These are phyloP conservation scores for Globisporangium nodosum DNA, from an alignment of 352 stramenopile genomes.

Conservation along the genomic window DNA sequence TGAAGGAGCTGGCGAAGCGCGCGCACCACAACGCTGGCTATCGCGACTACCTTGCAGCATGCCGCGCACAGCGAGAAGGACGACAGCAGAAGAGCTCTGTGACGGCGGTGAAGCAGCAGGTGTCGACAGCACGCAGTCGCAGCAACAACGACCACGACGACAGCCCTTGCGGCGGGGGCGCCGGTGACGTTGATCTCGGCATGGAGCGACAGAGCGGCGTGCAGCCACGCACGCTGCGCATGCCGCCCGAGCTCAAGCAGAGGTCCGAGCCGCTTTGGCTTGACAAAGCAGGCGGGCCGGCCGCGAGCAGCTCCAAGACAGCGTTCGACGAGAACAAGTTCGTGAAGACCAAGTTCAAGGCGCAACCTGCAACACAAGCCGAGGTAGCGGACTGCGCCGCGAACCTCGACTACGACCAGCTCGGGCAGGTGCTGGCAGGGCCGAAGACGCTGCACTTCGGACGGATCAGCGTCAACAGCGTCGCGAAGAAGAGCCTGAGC, in stretches of 20 bases:
- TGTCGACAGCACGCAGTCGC: conserved; percentile 28
- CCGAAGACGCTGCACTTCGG: conserved; percentile 91
- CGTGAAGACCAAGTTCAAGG: conserved; percentile 92
- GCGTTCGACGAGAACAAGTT: conserved; percentile 88
- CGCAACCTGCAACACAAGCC: conserved; percentile 78
- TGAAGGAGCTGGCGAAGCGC: conserved; percentile 69
- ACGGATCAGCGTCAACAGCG: conserved; percentile 82
- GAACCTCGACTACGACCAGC: conserved; percentile 66
- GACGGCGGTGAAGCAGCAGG: conserved; percentile 38
- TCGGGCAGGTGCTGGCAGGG: conserved; percentile 56
- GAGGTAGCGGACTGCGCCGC: conserved; percentile 83
- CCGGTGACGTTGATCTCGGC: conserved; percentile 44
- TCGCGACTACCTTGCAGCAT: conserved; percentile 54
- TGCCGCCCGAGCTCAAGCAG: conserved; percentile 33
- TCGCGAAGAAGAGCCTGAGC: conserved; percentile 70
- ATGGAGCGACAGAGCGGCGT: conserved; percentile 54
- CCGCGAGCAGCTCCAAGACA: conserved; percentile 23
- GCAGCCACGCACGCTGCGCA: conserved; percentile 27
- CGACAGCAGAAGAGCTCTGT: conserved; percentile 24
- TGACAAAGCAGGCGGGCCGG: conserved; percentile 6
- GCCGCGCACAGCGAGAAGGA: conserved; percentile 31
- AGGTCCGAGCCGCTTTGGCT: conserved; percentile 69
- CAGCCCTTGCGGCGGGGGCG: conserved; percentile 9
- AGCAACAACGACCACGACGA: conserved; percentile 28
- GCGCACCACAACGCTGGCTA: conserved; percentile 66